Base-by-base conservation (phyloP, 176 grass and related monocot species). In the Zea luxurians region DNA sequence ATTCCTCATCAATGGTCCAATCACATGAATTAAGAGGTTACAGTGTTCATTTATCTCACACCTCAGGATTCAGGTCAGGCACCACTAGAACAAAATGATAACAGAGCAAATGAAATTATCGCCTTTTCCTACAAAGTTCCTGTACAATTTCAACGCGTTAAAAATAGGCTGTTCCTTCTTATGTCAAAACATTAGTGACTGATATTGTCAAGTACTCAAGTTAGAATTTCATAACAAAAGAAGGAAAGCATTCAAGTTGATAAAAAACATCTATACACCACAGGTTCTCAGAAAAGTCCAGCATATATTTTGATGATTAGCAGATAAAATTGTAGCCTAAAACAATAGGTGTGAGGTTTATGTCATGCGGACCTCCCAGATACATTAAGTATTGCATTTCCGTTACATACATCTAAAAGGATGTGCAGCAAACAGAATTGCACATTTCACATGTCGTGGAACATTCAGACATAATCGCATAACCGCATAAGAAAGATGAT, bases 371-470 rank as follows among this genome's bases (percentile, higher is more conserved):
- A 6, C 50, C 13, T 15, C 58, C 16, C 10, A 81, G 41, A 37
- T 3, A 53, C 21, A 48, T 2, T 67, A 49, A 48, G 27, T 13
- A 4, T 36, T 37, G n/a, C 4, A 71, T 64, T 42, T 18, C 55
- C 12, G 55, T 10, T 69, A 53, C 34, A 45, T 27, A 62, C 38
- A 27, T 27, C 27, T 27, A 27, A 27, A 27, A 27, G 27, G 54
- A 73, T 20, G 35, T n/a, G 38, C 4, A 72, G 15, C 37, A 6
- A 71, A 73, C 62, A 55, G 2, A 21, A 58, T 41, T 78, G 15
- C 61, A 84, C 40, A 77, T 71, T 38, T 76, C 40, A 58, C 16
- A 49, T 76, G 10, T 71, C 40, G 52, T 37, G 64, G 34, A 83
- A 49, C 52, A 76, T 37, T 47, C 4, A 46, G 2, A 11, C 8